Conservation (phyloP, 352 stramenopile species). For the Elongisporangium undulatum region DNA sequence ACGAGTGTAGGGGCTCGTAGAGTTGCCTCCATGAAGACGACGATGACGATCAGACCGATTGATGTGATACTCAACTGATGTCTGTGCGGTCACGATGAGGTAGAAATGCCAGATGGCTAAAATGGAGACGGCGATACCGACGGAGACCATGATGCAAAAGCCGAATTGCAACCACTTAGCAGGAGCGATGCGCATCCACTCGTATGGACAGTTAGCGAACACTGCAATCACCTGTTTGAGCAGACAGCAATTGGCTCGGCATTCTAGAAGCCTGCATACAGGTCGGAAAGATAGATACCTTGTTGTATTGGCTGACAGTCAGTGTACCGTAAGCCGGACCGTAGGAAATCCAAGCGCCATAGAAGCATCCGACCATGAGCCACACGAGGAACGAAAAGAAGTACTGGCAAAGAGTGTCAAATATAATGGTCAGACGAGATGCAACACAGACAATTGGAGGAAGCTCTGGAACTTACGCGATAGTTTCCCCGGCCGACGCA, state of each 20-base stretch:
- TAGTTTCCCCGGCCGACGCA: slow-evolving; percentile 97
- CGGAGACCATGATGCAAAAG: slow-evolving; percentile 63
- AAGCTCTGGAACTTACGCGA: slow-evolving; percentile 36
- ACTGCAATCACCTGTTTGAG: background rate
- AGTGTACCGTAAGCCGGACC: slow-evolving; percentile 50
- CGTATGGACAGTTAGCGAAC: background rate
- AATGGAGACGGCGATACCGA: slow-evolving; percentile 56
- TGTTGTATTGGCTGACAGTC: slow-evolving; percentile 42
- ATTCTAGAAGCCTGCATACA: background rate
- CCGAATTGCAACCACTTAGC: slow-evolving; percentile 51
- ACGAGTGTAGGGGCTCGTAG: slow-evolving; percentile 55
- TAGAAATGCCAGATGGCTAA: slow-evolving; percentile 67
- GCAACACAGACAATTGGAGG: background rate
- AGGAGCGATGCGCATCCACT: slow-evolving; percentile 11
- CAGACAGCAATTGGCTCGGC: background rate
- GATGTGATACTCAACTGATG: slow-evolving; percentile 77
- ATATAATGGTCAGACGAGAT: background rate
- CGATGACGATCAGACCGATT: slow-evolving; percentile 56
- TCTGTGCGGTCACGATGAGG: slow-evolving; percentile 77
- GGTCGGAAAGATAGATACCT: slow-evolving; percentile 18
- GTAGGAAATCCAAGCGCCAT: slow-evolving; percentile 57
- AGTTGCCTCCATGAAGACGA: slow-evolving; percentile 40
- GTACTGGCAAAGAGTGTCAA: slow-evolving; percentile 28
- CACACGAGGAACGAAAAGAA: slow-evolving; percentile 77
- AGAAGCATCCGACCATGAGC: slow-evolving; percentile 50